Evolutionary conservation across 208 protist species (phyloP).

Genomic region (Leishmania martiniquensis): DNA sequence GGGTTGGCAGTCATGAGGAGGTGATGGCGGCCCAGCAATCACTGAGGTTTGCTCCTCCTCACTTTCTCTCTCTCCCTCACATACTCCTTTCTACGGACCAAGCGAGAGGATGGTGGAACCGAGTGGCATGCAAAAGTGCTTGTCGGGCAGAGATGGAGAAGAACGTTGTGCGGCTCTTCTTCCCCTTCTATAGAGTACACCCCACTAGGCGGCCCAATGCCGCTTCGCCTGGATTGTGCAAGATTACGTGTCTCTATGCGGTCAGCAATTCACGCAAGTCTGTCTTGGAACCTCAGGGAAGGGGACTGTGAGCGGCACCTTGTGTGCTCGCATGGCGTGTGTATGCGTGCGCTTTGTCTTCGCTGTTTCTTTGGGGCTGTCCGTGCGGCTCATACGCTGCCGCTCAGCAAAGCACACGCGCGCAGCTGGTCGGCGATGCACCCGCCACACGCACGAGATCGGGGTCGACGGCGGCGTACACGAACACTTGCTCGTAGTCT

Average conservation of each 20-base stretch:
- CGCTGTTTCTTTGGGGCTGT: neutral
- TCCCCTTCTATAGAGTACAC: neutral
- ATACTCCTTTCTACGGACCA: neutral
- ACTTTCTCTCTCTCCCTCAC: neutral
- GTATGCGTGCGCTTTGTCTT: neutral
- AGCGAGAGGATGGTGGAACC: neutral
- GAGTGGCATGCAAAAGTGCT: neutral
- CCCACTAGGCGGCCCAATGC: neutral
- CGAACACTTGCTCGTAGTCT: neutral
- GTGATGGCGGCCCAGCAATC: no score
- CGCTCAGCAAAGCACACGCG: neutral
- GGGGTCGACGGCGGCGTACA: slow-evolving; percentile 9
- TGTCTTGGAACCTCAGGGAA: neutral
- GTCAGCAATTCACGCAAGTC: neutral
- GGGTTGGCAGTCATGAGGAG: neutral
- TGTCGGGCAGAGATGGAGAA: neutral
- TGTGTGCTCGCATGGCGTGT: neutral
- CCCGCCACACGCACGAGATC: slow-evolving; percentile 2
- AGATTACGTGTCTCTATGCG: neutral
- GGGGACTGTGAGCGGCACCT: neutral
- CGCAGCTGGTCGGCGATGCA: neutral
- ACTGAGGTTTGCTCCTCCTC: neutral
- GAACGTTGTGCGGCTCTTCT: neutral
- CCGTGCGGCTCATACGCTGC: neutral
- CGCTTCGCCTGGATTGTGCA: neutral